phyloP scores from a whole-genome alignment of 345 rosid species.

The Salix koriyanagi region DNA sequence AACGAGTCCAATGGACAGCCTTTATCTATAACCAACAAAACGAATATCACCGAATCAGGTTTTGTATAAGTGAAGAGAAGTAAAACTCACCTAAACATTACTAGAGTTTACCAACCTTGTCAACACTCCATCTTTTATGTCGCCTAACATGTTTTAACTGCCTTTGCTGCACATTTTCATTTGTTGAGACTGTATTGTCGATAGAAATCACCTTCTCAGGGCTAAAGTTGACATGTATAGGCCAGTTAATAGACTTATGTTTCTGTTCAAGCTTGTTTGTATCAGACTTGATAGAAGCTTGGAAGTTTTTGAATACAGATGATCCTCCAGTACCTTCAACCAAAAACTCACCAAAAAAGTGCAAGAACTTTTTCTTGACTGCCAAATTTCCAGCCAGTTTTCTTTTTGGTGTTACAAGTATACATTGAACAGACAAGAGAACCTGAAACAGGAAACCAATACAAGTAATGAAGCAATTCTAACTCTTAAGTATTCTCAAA shows the following conservation, averaged over 20 bases:
- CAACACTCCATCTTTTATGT: constrained; percentile 82
- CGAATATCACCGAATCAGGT: constrained; percentile 18
- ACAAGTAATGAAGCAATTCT: constrained; percentile 16
- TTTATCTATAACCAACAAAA: constrained; percentile 53
- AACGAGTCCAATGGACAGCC: constrained; percentile 88
- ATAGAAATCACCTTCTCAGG: constrained; percentile 40
- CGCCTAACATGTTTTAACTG: constrained; percentile 67
- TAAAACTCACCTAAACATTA: constrained; percentile 3
- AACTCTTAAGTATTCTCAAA: constrained; percentile 7
- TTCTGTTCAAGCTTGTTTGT: constrained; percentile 52
- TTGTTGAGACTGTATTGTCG: constrained; percentile 37
- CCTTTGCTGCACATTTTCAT: constrained; percentile 44
- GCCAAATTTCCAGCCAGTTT: constrained; percentile 85
- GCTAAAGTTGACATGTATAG: constrained; percentile 37
- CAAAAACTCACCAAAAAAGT: constrained; percentile 85
- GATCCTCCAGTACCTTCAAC: constrained; percentile 92
- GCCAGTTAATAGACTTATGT: constrained; percentile 55
- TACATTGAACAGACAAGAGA: constrained; percentile 65
- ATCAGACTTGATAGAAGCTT: constrained; percentile 46
- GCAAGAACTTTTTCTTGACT: constrained; percentile 74
- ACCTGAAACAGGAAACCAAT: constrained; percentile 49
- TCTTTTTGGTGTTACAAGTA: constrained; percentile 87
- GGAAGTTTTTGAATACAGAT: constrained; percentile 70
- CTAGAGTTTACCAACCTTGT: constrained; percentile 48
- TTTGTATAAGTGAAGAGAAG: constrained; percentile 11